phyloP scores from a whole-genome alignment of 192 early-diverging fungal species.

The Gaertneriomyces semiglobifer region DNA sequence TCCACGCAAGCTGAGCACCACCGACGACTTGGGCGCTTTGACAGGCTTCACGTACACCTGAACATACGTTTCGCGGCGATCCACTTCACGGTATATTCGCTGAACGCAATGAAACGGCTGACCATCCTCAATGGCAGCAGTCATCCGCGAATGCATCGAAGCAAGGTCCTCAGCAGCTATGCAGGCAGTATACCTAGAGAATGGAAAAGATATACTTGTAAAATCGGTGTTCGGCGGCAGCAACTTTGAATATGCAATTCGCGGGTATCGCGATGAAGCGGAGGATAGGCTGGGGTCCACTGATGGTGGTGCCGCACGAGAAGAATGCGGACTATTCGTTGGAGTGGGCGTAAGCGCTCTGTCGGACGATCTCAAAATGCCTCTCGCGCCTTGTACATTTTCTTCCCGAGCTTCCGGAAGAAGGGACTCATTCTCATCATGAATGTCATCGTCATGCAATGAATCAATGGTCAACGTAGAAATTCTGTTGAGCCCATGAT shows the following conservation, averaged over 20 bases:
- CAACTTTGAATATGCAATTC: not conserved
- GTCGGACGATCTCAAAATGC: not conserved
- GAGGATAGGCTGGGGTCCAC: no score
- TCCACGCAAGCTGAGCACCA: not conserved
- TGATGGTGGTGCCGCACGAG: no score
- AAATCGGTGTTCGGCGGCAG: not conserved
- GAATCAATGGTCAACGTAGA: no score
- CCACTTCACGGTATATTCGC: constrained; percentile 13
- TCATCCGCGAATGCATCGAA: not conserved
- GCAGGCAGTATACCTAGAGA: not conserved
- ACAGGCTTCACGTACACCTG: constrained; percentile 20
- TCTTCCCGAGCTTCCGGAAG: not conserved
- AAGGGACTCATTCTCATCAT: not conserved
- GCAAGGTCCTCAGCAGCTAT: constrained; percentile 10
- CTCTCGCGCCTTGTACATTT: not conserved
- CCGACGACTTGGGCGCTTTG: not conserved
- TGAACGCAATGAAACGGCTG: constrained; percentile 4
- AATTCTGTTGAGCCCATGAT: not conserved
- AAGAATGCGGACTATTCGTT: no score
- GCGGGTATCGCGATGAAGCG: no score
- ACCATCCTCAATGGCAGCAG: constrained; percentile 2
- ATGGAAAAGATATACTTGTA: not conserved
- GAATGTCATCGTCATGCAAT: no score
- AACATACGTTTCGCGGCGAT: constrained; percentile 5
- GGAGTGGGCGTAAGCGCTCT: no score